Conservation (phyloP, 306 rosid genomes). For the Arachis hypogaea region DNA sequence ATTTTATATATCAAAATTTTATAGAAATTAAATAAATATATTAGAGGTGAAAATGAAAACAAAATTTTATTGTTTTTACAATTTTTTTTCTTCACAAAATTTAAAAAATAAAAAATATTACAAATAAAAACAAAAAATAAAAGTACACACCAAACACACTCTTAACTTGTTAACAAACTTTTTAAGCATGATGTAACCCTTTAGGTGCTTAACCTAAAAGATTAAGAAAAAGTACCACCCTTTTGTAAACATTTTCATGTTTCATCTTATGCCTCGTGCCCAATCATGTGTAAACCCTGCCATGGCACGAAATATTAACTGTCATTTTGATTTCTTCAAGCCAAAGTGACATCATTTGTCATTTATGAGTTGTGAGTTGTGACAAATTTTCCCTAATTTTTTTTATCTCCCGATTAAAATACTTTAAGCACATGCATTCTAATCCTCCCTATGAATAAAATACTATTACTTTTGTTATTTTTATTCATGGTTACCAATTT, state of each 20-base stretch:
- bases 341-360: conserved; percentile 42
- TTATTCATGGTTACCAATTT: too few species aligned
- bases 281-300: conserved; percentile 33
- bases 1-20: too few species aligned
- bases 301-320: conserved; percentile 29
- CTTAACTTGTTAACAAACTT: not conserved
- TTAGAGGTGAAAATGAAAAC: too few species aligned
- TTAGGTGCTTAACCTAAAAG: conserved; percentile 6
- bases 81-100: too few species aligned
- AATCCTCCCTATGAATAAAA: not conserved
- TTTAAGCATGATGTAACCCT: not conserved
- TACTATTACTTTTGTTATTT: too few species aligned
- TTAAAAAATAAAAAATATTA: too few species aligned
- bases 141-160: too few species aligned
- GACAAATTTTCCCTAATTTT: not conserved
- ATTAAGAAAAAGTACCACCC: not conserved
- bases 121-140: too few species aligned
- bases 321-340: conserved; percentile 40
- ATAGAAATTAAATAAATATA: too few species aligned
- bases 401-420: conserved; percentile 3
- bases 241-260: conserved; percentile 27
- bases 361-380: conserved; percentile 5
- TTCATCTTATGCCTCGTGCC: conserved; percentile 37
- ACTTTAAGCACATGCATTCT: conserved; percentile 30
- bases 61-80: too few species aligned